Evolutionary conservation across 768 basidiomycete genomes (phyloP).

Genomic region (Panellus pusillus): DNA sequence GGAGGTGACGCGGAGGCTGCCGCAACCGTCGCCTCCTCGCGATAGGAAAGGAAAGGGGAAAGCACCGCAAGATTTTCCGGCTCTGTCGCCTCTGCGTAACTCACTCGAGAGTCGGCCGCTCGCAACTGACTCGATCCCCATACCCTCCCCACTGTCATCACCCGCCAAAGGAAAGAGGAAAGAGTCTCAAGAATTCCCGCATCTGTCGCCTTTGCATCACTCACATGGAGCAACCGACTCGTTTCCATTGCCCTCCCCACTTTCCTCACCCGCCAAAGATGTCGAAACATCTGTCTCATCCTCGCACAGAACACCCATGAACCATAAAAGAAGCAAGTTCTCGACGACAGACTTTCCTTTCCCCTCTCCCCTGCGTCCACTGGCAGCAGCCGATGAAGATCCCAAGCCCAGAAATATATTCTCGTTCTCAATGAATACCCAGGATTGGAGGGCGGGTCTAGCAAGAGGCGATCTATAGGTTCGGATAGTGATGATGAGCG

Average conservation of each 20-base stretch:
- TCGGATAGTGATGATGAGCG: slow-evolving; percentile 16
- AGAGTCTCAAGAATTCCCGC: too few relatives aligned
- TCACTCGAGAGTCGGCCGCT: too few relatives aligned
- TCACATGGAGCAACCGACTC: too few relatives aligned
- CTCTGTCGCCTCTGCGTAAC: slow-evolving; percentile 7
- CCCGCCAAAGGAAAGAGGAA: not conserved
- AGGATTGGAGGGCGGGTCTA: not conserved
- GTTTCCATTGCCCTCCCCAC: too few relatives aligned
- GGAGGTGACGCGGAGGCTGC: not conserved
- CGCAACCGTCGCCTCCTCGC: not conserved
- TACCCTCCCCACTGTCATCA: not conserved
- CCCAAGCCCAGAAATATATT: not conserved
- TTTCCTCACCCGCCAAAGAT: too few relatives aligned
- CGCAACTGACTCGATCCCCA: too few relatives aligned
- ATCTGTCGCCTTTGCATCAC: slow-evolving; percentile 6
- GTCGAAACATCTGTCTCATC: too few relatives aligned
- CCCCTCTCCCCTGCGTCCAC: not conserved
- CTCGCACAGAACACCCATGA: not conserved
- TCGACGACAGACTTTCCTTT: not conserved
- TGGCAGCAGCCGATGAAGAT: not conserved
- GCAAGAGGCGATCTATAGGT: slow-evolving; percentile 13
- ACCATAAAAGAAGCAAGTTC: not conserved
- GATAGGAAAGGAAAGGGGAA: slow-evolving; percentile 7
- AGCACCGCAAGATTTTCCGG: slow-evolving; percentile 2
- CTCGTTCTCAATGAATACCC: slow-evolving; percentile 18